phyloP scores from a whole-genome alignment of 306 rosid genomes.

The Aeschynomene evenia region DNA sequence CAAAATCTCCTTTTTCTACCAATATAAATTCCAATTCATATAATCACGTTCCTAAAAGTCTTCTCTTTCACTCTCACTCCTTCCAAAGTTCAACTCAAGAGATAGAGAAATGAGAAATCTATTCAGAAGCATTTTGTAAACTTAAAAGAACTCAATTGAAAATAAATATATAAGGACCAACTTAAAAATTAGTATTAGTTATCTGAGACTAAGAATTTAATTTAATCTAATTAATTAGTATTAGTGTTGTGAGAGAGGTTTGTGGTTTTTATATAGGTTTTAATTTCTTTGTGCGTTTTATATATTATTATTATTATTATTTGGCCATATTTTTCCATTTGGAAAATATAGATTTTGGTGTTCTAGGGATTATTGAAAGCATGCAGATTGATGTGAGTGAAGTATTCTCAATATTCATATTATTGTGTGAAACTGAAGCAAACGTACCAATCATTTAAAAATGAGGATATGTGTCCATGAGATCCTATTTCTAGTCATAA shows the following conservation, averaged over 20 bases:
- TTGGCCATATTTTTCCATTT: not conserved
- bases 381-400: slow-evolving; percentile 40
- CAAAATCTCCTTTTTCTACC: too few species aligned
- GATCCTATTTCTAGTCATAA: slow-evolving; percentile 39
- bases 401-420: slow-evolving; percentile 38
- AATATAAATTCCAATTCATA: too few species aligned
- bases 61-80: too few species aligned
- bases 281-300: not conserved
- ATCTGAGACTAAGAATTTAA: too few species aligned
- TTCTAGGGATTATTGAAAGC: slow-evolving; percentile 32
- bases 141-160: too few species aligned
- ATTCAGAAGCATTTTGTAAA: too few species aligned
- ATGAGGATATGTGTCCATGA: slow-evolving; percentile 47
- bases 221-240: not conserved
- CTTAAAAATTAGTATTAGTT: too few species aligned
- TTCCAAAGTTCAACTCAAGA: too few species aligned
- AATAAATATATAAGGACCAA: too few species aligned
- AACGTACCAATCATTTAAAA: slow-evolving; percentile 50
- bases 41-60: too few species aligned
- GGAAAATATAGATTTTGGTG: slow-evolving; percentile 14
- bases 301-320: slow-evolving; percentile 7
- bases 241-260: slow-evolving; percentile 17
- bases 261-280: slow-evolving; percentile 10
- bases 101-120: too few species aligned
- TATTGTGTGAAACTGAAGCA: slow-evolving; percentile 33